Evolutionary conservation across 441 rosid genomes (phyloP), one percentile per base, ranked within the genome.

Genomic region (Breynia disticha): DNA sequence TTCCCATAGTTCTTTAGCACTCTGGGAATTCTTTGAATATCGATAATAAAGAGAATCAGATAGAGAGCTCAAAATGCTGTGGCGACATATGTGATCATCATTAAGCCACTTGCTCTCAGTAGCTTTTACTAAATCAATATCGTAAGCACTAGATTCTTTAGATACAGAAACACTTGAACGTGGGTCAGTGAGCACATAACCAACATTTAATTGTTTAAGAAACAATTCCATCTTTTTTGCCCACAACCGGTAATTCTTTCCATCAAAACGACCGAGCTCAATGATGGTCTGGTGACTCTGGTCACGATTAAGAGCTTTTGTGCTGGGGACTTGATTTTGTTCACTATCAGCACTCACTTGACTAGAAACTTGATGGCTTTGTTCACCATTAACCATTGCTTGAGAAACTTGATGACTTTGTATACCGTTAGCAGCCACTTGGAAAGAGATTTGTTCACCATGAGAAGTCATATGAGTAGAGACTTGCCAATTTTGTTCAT

Each of bases 1-100:
- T 42, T 80, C 90, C 95, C 96, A 87, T 12, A 87, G 61, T 57
- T 79, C 88, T 70, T 78, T 90, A 19, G 95, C 98, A 50, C 60
- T 73, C 62, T 57, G 61, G 38, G 74, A 61, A 28, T 62, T 80
- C 67, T 74, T 73, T 1, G 75, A 75, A 77, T 77, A 85, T n/a
- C 67, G 74, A 50, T 71, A 64, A 67, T 79, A 79, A 20, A 90
- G 74, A 58, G 69, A 60, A 72, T 90, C 96, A 18, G 88, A 81
- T 47, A 90, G 72, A 53, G 71, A 76, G 69, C 57, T 77, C 75
- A 87, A 69, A 64, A 90, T 80, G 78, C 72, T 69, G 63, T 42
- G 80, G 57, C 68, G 72, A 59, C 96, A 90, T 14, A 82, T 46
- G 62, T 70, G 71, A 60, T 90, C 84, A 65, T 90, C 96, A 68